Evolutionary conservation across 768 basidiomycete species (phyloP), one percentile per base, ranked within the genome.

Genomic region (Tephrocybe sp.): DNA sequence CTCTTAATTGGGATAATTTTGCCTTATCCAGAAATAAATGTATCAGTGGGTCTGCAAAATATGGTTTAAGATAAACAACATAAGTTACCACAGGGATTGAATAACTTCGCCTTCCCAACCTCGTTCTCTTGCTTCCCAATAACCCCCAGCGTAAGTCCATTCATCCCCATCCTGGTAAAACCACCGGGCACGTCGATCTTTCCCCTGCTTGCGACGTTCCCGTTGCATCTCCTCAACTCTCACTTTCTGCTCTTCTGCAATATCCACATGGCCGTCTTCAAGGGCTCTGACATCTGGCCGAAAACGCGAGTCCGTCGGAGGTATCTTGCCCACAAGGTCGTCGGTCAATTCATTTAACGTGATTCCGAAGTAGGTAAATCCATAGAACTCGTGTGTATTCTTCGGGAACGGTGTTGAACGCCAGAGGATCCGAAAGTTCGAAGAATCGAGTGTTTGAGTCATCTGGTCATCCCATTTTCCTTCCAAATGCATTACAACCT

Each of bases 401-500:
- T 85, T 82, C 24, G 88, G 86, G 68, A 88, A 92, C 10, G 87
- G 82, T 10, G 76, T 67, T 36, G 84, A 79, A 48, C 86, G 80
- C 92, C 92, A 95, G 44, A 95, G 77, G 38, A 90, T 76, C 48
- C 77, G 85, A 62, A 88, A 81, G 64, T 86, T 81, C 2, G 81
- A 84, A 15, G 79, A 71, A 63, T 86, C 86, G 23, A 86, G 71
- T 41, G 79, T 79, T 56, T 83, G 84, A n/a, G 81, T 79, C 53
- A 94, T 68, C 58, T 84, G 83, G 51, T 93, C 88, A 62, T 94
- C 88, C 93, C 92, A 95, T 66, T 88, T 92, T 41, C 92, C 92
- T 66, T 93, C 90, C n/a, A 94, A 69, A 33, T 78, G 77, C 30
- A 85, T 77, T 15, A 79, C 68, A 10, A 77, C 69, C 6, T 81